These are phyloP conservation scores for Fusarium sp. DNA, from an alignment of 2,329 filamentous ascomycete genomes.

Conservation along the genomic window DNA sequence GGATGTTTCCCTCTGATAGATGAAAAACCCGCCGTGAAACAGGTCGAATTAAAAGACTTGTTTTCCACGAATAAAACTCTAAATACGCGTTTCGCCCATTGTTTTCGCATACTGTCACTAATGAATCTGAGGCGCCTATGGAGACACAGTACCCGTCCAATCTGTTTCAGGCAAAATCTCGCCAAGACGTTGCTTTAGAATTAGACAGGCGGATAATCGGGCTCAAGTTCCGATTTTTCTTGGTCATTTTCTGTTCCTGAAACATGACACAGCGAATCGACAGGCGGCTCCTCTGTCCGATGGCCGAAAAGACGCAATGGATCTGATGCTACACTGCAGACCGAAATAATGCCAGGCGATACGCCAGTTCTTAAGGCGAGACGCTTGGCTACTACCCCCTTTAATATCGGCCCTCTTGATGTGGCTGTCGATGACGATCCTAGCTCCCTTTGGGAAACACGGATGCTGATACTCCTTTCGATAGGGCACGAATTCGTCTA, in stretches of 20 bases:
- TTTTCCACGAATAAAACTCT: constrained; percentile 14
- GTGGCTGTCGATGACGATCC: constrained; percentile 9
- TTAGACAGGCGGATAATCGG: constrained; percentile 8
- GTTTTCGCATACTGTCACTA: not conserved
- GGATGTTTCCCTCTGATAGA: not conserved
- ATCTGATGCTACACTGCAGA: not conserved
- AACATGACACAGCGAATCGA: constrained; percentile 17
- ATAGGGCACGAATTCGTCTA: constrained; percentile 16
- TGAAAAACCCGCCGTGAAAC: constrained; percentile 11
- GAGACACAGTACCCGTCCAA: not conserved
- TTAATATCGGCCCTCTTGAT: constrained; percentile 11
- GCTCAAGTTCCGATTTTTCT: constrained; percentile 3
- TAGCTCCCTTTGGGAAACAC: constrained; percentile 7
- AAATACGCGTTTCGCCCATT: not conserved
- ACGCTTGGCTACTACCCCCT: constrained; percentile 19
- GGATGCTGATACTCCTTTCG: constrained; percentile 27
- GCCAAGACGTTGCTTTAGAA: constrained; percentile 7
- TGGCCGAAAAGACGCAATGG: not conserved
- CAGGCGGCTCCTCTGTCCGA: constrained; percentile 21
- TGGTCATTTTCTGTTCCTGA: constrained; percentile 9
- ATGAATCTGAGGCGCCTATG: constrained; percentile 5
- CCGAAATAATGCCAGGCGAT: constrained; percentile 9
- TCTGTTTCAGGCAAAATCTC: constrained; percentile 9
- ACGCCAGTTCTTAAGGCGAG: not conserved
- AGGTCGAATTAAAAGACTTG: not conserved